Base-by-base conservation (phyloP, 2,329 filamentous ascomycete species). In the Cercospora janseana region DNA sequence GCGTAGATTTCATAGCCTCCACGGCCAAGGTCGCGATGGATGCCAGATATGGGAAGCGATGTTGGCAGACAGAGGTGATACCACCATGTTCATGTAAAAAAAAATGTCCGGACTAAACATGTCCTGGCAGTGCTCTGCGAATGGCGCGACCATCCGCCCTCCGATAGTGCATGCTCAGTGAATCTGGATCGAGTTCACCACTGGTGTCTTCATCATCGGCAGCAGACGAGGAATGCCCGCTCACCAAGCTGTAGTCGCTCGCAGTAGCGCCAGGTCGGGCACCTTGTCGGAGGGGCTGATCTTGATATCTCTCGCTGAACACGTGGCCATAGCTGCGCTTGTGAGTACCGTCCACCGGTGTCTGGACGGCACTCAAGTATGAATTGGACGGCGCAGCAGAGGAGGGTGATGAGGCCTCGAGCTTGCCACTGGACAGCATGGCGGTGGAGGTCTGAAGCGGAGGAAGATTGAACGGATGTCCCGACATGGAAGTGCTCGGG, bases 281-380 rank as follows among this genome's bases (percentile, higher is more conserved):
- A 32, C 74, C 74, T 48, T 71, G 65, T 15, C 71, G 67, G 42
- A 77, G 60, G 7, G 72, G 72, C 50, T 71, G 69, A 23, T 66
- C 67, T 32, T 75, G 59, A 55, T 75, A 70, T 12, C 63, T 60
- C 24, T 62, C 59, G 48, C 54, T 57, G 54, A 77, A 77, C 6
- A 72, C 73, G 46, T 68, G 65, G 16, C 70, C 70, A 60, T 70
- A 76, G 23, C 70, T 69, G 35, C 75, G 73, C 59, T 77, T 77
- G 51, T 71, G 66, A 23, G 44, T 38, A 6, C 66, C 68, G 6
- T 69, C 64, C 15, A 50, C 21, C 3, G 55, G 37, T 13, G 48
- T 47, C 16, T 49, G 50, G 8, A 32, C 35, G 21, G 15, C 23
- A 53, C 55, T 44, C 64, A 67, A 47, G 66, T 68, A 62, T 3